A percentile compares a stretch with the other conserved stretches of the same genome.
These are phyloP conservation scores for Trichoderma reesei DNA, from an alignment of 495 filamentous ascomycete genomes.

Conservation along the genomic window DNA sequence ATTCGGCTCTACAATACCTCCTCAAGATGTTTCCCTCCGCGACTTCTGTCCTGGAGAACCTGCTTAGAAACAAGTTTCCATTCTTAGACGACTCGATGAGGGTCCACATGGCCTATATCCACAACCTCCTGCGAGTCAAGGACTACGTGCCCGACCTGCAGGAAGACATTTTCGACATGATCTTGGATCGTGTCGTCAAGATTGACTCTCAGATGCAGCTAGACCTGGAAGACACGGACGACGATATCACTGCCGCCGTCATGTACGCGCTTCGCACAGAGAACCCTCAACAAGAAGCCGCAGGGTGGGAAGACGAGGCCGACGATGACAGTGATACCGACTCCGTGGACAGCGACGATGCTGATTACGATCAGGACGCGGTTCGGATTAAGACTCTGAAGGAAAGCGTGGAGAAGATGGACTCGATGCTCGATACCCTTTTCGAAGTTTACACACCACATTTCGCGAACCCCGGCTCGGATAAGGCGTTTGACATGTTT, in stretches of 20 bases:
- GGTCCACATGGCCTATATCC: conserved; percentile 64
- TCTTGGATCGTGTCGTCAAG: conserved; percentile 77
- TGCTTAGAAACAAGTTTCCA: conserved; percentile 61
- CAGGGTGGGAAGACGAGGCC: conserved; percentile 46
- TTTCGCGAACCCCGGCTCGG: conserved; percentile 45
- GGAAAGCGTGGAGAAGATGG: conserved; percentile 80
- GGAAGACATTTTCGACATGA: conserved; percentile 69
- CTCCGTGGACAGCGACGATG: conserved; percentile 40
- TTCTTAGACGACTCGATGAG: conserved; percentile 61
- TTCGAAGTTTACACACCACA: conserved; percentile 70
- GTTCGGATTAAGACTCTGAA: conserved; percentile 52
- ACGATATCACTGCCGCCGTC: conserved; percentile 40
- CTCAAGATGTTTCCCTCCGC: conserved; percentile 70
- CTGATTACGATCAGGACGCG: conserved; percentile 32
- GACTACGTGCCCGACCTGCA: conserved; percentile 72
- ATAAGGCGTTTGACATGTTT: conserved; percentile 44
- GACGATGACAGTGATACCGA: conserved; percentile 51
- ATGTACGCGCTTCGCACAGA: conserved; percentile 29
- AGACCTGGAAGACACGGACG: conserved; percentile 72
- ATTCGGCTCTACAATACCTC: conserved; percentile 65
- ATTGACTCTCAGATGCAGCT: conserved; percentile 87
- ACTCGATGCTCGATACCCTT: conserved; percentile 79
- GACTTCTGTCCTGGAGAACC: conserved; percentile 49
- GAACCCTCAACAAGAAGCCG: conserved; percentile 19
- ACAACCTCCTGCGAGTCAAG: conserved; percentile 65